A percentile compares a stretch with the other conserved stretches of the same genome.
Conservation (phyloP, 2,329 filamentous ascomycete genomes). For the Metarhizium robertsii region DNA sequence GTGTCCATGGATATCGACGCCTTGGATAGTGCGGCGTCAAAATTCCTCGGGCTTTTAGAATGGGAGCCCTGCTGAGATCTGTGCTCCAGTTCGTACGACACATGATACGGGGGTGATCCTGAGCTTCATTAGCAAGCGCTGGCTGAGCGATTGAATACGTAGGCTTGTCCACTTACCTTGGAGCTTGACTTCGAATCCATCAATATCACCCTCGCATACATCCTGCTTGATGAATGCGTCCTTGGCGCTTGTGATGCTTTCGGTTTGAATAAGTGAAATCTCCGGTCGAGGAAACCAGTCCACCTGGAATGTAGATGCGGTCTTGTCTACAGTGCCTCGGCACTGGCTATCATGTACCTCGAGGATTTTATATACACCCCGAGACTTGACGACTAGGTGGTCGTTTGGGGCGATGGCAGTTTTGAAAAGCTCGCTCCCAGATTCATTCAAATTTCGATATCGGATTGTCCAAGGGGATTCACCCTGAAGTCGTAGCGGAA, state of each 20-base stretch:
- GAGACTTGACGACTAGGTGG: conserved; percentile 51
- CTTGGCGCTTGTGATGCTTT: conserved; percentile 43
- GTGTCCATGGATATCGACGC: conserved; percentile 83
- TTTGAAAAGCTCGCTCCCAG: conserved; percentile 34
- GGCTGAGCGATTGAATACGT: background rate
- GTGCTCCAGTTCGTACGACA: conserved; percentile 72
- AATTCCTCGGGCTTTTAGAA: conserved; percentile 56
- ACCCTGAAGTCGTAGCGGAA: conserved; percentile 80
- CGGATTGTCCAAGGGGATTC: conserved; percentile 74
- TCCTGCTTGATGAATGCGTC: conserved; percentile 62
- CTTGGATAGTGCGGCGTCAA: conserved; percentile 68
- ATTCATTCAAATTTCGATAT: conserved; percentile 59
- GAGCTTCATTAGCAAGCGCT: conserved; percentile 18
- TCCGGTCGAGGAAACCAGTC: conserved; percentile 78
- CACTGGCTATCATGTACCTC: conserved; percentile 73
- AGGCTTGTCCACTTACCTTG: conserved; percentile 45
- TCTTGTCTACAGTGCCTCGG: conserved; percentile 67
- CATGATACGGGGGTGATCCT: conserved; percentile 72
- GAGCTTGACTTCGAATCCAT: conserved; percentile 73
- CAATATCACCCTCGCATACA: conserved; percentile 91
- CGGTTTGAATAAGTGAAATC: conserved; percentile 56
- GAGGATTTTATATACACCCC: conserved; percentile 72
- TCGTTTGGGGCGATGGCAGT: conserved; percentile 55
- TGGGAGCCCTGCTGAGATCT: conserved; percentile 57
- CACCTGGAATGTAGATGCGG: conserved; percentile 67